Percentiles rank a stretch among this genome's conserved stretches.
phyloP scores from a whole-genome alignment of 805 yeast species.

The Lipomyces yamadae region DNA sequence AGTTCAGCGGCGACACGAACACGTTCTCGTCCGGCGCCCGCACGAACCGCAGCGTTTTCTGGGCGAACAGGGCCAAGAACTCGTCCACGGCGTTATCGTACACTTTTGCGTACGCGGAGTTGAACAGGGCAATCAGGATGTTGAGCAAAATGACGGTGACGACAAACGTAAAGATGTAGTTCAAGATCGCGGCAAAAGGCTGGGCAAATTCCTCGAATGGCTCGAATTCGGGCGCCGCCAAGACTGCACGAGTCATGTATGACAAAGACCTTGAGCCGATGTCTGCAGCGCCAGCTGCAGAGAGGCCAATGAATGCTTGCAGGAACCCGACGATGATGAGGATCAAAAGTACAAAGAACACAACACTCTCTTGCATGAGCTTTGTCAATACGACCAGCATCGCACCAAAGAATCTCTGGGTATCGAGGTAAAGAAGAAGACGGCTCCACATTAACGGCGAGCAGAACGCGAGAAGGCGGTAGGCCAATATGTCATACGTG shows the following conservation, averaged over 20 bases:
- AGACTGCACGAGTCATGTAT: conserved; percentile 69
- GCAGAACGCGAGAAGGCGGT: conserved; percentile 73
- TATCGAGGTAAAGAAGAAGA: conserved; percentile 73
- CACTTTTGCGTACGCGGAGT: conserved; percentile 80
- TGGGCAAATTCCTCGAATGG: conserved; percentile 74
- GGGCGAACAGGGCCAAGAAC: conserved; percentile 81
- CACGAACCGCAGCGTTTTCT: conserved; percentile 79
- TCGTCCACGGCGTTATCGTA: conserved; percentile 84
- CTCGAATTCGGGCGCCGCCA: conserved; percentile 74
- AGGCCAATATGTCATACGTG: conserved; percentile 59
- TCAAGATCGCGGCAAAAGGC: conserved; percentile 82
- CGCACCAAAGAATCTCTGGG: conserved; percentile 81
- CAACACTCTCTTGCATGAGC: conserved; percentile 85
- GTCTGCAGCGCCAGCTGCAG: conserved; percentile 82
- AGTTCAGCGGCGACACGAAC: conserved; percentile 82
- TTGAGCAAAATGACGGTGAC: conserved; percentile 72
- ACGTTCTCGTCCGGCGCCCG: conserved; percentile 88
- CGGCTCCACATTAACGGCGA: conserved; percentile 90
- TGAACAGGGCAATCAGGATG: conserved; percentile 80
- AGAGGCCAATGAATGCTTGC: conserved; percentile 84
- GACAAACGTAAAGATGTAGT: conserved; percentile 76
- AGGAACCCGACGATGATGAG: conserved; percentile 78
- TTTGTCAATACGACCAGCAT: conserved; percentile 83
- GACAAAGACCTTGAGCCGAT: conserved; percentile 67
- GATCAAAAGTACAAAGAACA: conserved; percentile 74